Conservation (phyloP, 306 rosid species). For the Sesbania bispinosa region DNA sequence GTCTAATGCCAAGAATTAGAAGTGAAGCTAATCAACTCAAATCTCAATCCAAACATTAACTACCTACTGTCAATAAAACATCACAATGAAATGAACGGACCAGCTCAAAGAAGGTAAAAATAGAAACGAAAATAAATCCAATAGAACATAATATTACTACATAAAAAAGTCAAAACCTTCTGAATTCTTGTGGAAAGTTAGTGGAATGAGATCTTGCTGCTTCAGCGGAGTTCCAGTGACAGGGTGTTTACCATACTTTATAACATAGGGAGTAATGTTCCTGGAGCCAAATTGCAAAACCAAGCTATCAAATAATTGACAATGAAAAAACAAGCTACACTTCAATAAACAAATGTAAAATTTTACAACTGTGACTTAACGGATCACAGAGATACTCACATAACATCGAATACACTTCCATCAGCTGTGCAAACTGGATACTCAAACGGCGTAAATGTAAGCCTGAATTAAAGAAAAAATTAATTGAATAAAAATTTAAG, state of each 20-base stretch:
- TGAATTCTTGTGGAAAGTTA: slow-evolving; percentile 85
- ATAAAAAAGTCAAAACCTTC: slow-evolving; percentile 59
- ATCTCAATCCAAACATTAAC: not conserved
- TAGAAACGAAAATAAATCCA: not conserved
- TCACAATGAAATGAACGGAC: not conserved
- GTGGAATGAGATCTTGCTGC: slow-evolving; percentile 75
- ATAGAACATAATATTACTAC: not conserved
- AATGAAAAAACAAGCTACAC: too few relatives aligned
- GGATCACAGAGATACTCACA: slow-evolving; percentile 61
- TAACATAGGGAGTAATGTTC: slow-evolving; percentile 73
- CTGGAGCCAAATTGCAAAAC: slow-evolving; percentile 41
- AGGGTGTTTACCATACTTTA: slow-evolving; percentile 86
- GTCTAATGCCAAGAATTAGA: not conserved
- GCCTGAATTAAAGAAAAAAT: too few relatives aligned
- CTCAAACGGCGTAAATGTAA: slow-evolving; percentile 87
- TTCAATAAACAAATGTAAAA: too few relatives aligned
- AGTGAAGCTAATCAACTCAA: not conserved
- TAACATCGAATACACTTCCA: slow-evolving; percentile 71
- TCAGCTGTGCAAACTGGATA: slow-evolving; percentile 84
- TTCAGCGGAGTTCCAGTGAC: slow-evolving; percentile 73
- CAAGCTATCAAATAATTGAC: slow-evolving; percentile 7
- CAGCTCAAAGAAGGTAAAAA: too few relatives aligned
- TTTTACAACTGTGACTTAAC: too few relatives aligned
- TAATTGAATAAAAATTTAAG: too few relatives aligned
- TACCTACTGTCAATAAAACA: not conserved